Evolutionary conservation across 805 yeast species (phyloP).

Genomic region (Tetrapisispora namnaoensis): DNA sequence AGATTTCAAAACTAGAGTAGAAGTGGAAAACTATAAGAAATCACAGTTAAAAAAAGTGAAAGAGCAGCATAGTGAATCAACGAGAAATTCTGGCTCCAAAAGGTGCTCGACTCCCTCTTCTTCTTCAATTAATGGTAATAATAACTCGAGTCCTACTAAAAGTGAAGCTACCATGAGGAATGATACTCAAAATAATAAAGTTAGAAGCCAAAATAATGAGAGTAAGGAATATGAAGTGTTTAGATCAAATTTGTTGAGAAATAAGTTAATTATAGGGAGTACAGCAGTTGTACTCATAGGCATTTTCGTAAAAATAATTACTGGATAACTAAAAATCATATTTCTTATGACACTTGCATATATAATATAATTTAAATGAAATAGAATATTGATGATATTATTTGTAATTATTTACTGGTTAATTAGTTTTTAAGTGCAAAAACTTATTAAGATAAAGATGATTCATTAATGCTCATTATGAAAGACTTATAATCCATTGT

Average conservation of each 20-base stretch:
- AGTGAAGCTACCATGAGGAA: neutral
- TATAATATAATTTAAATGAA: no score
- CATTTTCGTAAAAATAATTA: neutral
- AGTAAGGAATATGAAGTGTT: neutral
- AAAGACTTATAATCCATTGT: no score
- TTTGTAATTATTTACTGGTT: neutral
- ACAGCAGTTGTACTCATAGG: neutral
- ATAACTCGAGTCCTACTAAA: neutral
- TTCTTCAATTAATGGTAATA: neutral
- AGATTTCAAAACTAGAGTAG: conserved; percentile 26
- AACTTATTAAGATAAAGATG: no score
- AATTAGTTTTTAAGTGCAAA: no score
- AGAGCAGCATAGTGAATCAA: neutral
- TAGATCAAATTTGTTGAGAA: no score
- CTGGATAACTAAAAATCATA: neutral
- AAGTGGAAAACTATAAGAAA: conserved; percentile 28
- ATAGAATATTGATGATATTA: neutral
- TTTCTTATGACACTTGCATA: neutral
- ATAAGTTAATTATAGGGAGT: neutral
- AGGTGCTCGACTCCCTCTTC: neutral
- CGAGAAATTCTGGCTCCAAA: neutral
- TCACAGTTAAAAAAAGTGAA: conserved; percentile 5
- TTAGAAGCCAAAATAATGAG: neutral
- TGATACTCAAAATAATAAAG: neutral
- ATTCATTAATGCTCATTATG: no score